Base-by-base conservation (phyloP, 2,329 filamentous ascomycete species). In the Graphiopsis chlorocephala region DNA sequence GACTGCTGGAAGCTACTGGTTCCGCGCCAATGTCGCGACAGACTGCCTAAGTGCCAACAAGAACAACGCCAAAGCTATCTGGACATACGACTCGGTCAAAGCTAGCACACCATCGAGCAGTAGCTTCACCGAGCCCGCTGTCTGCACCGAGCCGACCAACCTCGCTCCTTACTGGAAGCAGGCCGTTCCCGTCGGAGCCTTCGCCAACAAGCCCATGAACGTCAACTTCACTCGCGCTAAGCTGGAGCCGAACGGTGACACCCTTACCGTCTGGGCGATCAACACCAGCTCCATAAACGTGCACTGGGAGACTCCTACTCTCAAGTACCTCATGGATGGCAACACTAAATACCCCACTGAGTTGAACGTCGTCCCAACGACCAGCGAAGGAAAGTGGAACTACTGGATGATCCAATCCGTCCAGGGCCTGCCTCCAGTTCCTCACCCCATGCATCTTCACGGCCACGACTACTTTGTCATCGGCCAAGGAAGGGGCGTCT, bases 371-470 rank as follows among this genome's bases (percentile, higher is more conserved):
- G 75, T 82, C 48, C 74, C 78, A 35, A 72, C 81, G 12, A 75
- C 76, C 2, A 74, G 69, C 15, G 72, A 73, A 52, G 26, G 29
- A 53, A 64, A 71, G 65, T 82, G 80, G 81, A 81, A 79, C 31
- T 79, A 80, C 66, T 83, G 80, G 80, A 78, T 80, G 65, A 80
- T 84, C 56, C 80, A 83, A 63, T 76, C 79, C 66, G 72, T 75
- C 1, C 73, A 74, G 4, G 76, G 73, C 5, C 25, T 68, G 26
- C 63, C 78, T 26, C 67, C 72, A 2, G 65, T 80, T 1, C 78
- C 81, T 5, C 75, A 80, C 52, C 74, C 76, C 8, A 73, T 80
- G 70, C 77, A 78, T 70, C 66, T 79, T n/a, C 88, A 92, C 78
- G 71, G 73, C 10, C 73, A 74, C 58, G 73, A 75, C 55, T 74